Evolutionary conservation across 208 protist genomes (phyloP).

Genomic region (Leishmania mexicana): DNA sequence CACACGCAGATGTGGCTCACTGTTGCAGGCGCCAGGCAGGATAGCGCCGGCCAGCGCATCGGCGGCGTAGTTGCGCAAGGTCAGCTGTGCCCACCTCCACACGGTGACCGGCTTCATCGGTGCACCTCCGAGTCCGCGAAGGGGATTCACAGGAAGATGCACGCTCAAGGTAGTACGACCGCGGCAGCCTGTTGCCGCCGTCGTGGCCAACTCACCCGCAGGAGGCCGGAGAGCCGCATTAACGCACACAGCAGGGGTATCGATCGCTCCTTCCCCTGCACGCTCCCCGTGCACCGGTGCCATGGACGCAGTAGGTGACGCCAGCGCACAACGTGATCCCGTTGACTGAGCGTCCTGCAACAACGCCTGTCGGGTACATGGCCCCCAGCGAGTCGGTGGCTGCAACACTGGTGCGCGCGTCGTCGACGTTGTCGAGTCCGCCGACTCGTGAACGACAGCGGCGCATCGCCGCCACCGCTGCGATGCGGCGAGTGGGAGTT

Average conservation of each 20-base stretch:
- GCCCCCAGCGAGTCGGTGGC: neutral
- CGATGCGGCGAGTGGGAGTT: neutral
- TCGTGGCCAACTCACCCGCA: neutral
- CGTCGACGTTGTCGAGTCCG: neutral
- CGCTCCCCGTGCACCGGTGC: neutral
- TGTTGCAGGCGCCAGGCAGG: neutral
- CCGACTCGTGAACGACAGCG: neutral
- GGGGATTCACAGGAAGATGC: neutral
- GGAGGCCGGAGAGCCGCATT: neutral
- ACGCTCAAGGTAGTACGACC: neutral
- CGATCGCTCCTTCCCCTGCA: neutral
- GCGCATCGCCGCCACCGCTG: neutral
- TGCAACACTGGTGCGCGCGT: neutral
- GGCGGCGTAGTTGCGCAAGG: slow-evolving; percentile 27
- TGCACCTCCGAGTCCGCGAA: neutral
- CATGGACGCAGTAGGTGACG: neutral
- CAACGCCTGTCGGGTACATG: neutral
- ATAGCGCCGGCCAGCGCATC: slow-evolving; percentile 5
- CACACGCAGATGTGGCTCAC: neutral
- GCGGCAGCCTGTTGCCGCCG: neutral
- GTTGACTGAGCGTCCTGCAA: neutral
- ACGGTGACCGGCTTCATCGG: neutral
- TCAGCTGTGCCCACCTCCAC: slow-evolving; percentile 15
- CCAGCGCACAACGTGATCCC: neutral
- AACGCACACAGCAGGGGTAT: neutral